These are phyloP conservation scores for Eimeria brunetti DNA, from an alignment of 169 alveolate genomes.

Conservation along the genomic window DNA sequence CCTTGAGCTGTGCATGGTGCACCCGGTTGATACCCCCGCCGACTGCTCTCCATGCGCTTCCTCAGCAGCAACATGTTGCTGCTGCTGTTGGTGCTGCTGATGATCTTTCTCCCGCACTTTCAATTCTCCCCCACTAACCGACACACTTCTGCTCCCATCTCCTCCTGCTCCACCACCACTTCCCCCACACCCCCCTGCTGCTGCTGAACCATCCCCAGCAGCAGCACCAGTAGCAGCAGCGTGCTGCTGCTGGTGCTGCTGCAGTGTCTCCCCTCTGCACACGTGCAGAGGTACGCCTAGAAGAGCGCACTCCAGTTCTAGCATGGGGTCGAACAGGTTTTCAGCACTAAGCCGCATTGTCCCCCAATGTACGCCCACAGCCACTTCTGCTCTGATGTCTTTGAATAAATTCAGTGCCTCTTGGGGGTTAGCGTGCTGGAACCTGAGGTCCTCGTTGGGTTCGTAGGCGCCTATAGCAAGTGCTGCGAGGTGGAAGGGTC, in stretches of 20 bases:
- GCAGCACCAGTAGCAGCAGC: too few relatives aligned
- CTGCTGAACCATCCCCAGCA: not conserved
- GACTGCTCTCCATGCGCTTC: too few relatives aligned
- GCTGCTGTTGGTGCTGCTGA: not conserved
- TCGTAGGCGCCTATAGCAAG: constrained; percentile 76
- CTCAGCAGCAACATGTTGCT: not conserved
- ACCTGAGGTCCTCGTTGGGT: constrained; percentile 67
- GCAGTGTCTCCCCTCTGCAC: constrained; percentile 24
- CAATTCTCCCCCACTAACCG: too few relatives aligned
- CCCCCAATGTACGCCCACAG: constrained; percentile 77
- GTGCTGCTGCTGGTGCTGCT: not conserved
- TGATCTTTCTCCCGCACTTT: not conserved
- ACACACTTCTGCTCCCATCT: too few relatives aligned
- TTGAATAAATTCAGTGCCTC: constrained; percentile 28
- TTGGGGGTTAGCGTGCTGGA: constrained; percentile 70
- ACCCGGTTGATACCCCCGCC: too few relatives aligned
- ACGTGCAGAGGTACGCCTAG: not conserved
- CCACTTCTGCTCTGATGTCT: constrained; percentile 59
- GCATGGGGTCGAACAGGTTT: constrained; percentile 72
- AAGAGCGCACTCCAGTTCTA: constrained; percentile 66
- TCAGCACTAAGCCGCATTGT: constrained; percentile 65
- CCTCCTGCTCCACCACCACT: too few relatives aligned
- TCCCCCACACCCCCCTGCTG: not conserved
- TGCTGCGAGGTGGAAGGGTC: constrained; percentile 75
- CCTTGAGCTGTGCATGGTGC: too few relatives aligned